Evolutionary conservation across 345 rosid species (phyloP).

Genomic region (Murraya koenigii): DNA sequence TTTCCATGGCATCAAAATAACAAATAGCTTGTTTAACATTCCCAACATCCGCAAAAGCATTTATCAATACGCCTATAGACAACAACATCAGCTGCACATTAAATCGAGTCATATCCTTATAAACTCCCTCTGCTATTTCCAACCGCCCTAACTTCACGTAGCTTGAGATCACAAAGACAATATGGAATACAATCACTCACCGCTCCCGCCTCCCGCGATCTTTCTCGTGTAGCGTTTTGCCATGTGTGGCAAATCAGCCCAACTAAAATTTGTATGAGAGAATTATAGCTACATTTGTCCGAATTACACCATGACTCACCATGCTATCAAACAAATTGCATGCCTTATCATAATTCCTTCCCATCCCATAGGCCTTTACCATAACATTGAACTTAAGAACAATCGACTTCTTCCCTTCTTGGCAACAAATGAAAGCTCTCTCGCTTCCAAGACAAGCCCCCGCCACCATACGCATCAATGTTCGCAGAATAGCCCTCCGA

Average conservation of each 20-base stretch:
- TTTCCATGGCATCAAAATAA: constrained; percentile 61
- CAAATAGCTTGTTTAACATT: constrained; percentile 53
- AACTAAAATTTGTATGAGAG: constrained; percentile 67
- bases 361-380: constrained; percentile 85
- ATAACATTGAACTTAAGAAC: constrained; percentile 77
- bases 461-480: constrained; percentile 80
- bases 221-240: constrained; percentile 52
- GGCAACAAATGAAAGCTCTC: constrained; percentile 56
- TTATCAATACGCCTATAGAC: constrained; percentile 80
- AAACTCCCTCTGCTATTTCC: constrained; percentile 63
- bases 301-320: constrained; percentile 54
- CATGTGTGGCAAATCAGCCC: constrained; percentile 54
- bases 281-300: constrained; percentile 68
- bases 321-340: constrained; percentile 74
- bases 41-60: constrained; percentile 78
- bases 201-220: constrained; percentile 68
- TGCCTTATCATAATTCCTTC: constrained; percentile 53
- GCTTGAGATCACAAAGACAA: constrained; percentile 79
- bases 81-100: constrained; percentile 56
- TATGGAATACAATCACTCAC: constrained; percentile 69
- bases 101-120: constrained; percentile 56
- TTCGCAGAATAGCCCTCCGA: constrained; percentile 80
- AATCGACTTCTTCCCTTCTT: too few relatives aligned
- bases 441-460: constrained; percentile 64
- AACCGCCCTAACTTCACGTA: constrained; percentile 58